Evolutionary conservation across 176 grass and related monocot genomes (phyloP), one percentile per base, ranked within the genome.

Genomic region (Phragmites australis): DNA sequence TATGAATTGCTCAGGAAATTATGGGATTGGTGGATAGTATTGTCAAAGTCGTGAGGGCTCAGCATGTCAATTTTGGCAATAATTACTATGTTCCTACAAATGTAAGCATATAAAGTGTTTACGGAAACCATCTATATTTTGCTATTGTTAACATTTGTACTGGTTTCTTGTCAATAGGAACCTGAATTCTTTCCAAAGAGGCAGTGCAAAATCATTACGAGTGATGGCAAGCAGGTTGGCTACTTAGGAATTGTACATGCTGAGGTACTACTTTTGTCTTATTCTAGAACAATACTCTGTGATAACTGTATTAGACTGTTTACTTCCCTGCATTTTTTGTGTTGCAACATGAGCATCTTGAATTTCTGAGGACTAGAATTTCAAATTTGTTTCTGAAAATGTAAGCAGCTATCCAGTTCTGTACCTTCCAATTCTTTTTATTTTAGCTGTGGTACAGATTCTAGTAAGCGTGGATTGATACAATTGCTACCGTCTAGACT

Each of bases 11-110:
- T 31, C 79, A 99, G 96, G 96, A 95, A 90, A 96, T 99, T 68
- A 80, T 96, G 72, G 97, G 93, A 51, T 87, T 99, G 76, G 93
- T 94, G 32, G 97, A 99, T 75, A 96, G 93, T 80, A 93, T 99
- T 45, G 81, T 99, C 47, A 93, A 91, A 93, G 62, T 91, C 44
- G 90, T 87, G 64, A 88, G 84, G 78, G 84, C 84, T 65, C 76
- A 87, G 0, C 79, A 80, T 81, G 25, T 93, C 25, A 73, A 86
- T 10, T 70, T 99, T 79, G 72, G 77, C 19, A 37, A 86, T 63
- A 85, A 86, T 50, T 94, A 89, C 82, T 82, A 93, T 61, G 68
- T 82, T 40, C 87, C 87, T 76, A 91, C 97, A 56, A 47, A 84
- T 75, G 93, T 99, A 93, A 82, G 93, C 52, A 84, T 80, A 80